A percentile compares a stretch with the other conserved stretches of the same genome.
phyloP scores from a whole-genome alignment of 495 filamentous ascomycete genomes.

The Neurospora africana region DNA sequence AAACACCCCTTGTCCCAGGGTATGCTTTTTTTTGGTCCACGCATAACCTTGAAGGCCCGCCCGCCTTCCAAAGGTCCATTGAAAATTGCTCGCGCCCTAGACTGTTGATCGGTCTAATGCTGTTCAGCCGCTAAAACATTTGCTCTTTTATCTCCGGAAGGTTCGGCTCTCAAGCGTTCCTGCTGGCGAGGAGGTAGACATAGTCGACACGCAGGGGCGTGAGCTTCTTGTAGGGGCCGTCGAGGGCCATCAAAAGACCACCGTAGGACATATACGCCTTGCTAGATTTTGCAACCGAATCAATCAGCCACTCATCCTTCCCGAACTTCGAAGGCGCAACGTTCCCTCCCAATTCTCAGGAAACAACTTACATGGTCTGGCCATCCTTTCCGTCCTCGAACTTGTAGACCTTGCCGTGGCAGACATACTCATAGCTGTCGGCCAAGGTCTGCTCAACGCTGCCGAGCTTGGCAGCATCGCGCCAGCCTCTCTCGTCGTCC shows the following conservation, averaged over 20 bases:
- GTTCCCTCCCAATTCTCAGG: not conserved
- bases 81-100: not conserved
- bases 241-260: slow-evolving; percentile 76
- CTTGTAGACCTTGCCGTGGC: slow-evolving; percentile 93
- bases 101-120: not conserved
- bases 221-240: slow-evolving; percentile 92
- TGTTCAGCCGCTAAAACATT: not conserved
- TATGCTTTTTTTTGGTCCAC: not conserved
- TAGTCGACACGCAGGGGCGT: slow-evolving; percentile 84
- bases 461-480: slow-evolving; percentile 52
- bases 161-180: not conserved
- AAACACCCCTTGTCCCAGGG: not conserved
- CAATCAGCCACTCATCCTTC: slow-evolving; percentile 10
- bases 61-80: not conserved
- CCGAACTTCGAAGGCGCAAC: not conserved
- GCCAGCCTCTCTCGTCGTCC: slow-evolving; percentile 63
- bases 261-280: slow-evolving; percentile 90
- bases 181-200: slow-evolving; percentile 66
- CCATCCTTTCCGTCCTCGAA: slow-evolving; percentile 79
- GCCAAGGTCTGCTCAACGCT: slow-evolving; percentile 60
- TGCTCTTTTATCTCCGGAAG: not conserved
- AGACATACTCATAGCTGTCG: slow-evolving; percentile 94
- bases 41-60: not conserved
- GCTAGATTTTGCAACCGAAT: slow-evolving; percentile 34
- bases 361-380: slow-evolving; percentile 65